phyloP scores from a whole-genome alignment of 2,329 filamentous ascomycete genomes.

The Coniochaeta prunicola region DNA sequence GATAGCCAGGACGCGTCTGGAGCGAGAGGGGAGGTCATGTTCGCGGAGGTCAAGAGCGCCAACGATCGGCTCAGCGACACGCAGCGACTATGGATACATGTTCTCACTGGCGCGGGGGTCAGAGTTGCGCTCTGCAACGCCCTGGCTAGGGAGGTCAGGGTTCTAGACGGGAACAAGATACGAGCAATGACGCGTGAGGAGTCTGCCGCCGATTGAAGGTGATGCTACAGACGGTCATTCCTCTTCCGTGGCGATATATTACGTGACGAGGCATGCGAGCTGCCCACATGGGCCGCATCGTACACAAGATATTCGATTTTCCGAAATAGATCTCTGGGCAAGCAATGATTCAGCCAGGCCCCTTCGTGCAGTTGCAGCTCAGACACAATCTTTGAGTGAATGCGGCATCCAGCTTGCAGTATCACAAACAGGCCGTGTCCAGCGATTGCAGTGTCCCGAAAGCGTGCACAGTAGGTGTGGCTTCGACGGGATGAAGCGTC shows the following conservation, averaged over 20 bases:
- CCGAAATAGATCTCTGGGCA: neutral
- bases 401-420: neutral
- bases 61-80: slow-evolving; percentile 95
- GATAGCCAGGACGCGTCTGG: slow-evolving; percentile 7
- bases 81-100: slow-evolving; percentile 94
- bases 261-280: neutral
- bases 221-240: neutral
- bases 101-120: slow-evolving; percentile 77
- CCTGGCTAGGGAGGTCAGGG: slow-evolving; percentile 43
- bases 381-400: neutral
- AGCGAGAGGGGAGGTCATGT: slow-evolving; percentile 57
- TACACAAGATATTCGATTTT: too few species aligned
- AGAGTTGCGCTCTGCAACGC: slow-evolving; percentile 74
- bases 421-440: neutral
- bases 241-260: neutral
- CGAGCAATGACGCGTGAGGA: neutral
- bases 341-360: neutral
- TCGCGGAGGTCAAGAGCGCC: slow-evolving; percentile 72
- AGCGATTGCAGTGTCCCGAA: neutral
- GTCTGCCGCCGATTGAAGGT: neutral
- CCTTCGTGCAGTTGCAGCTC: neutral
- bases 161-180: slow-evolving; percentile 23
- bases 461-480: neutral
- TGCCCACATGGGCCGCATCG: neutral
- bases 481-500: neutral